These are phyloP conservation scores for Asterella californica DNA, from an alignment of 225 moss, liverwort and hornwort species.

Conservation along the genomic window DNA sequence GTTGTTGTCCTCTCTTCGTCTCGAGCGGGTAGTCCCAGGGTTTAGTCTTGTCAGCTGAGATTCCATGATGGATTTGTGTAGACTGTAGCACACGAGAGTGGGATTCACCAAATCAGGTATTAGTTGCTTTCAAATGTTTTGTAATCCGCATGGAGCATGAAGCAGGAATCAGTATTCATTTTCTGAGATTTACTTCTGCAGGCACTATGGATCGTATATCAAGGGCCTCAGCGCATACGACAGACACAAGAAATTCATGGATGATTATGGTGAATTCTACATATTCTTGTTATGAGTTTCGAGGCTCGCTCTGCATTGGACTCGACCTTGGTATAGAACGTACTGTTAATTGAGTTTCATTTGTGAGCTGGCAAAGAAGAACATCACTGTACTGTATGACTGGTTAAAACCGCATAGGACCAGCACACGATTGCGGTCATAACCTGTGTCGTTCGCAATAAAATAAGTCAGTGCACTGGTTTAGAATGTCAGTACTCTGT, in stretches of 20 bases:
- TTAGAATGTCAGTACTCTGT: not conserved
- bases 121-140: too few relatives aligned
- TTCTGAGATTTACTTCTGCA: conserved; percentile 5
- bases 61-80: not conserved
- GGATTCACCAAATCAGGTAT: too few relatives aligned
- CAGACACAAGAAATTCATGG: conserved; percentile 48
- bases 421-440: not conserved
- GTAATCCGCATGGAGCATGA: not conserved
- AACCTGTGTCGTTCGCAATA: not conserved
- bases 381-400: too few relatives aligned
- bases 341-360: not conserved
- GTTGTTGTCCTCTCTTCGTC: not conserved
- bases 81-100: too few relatives aligned
- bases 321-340: not conserved
- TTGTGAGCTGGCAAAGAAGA: not conserved
- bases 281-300: not conserved
- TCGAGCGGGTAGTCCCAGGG: not conserved
- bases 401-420: not conserved
- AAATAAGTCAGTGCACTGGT: not conserved
- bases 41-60: not conserved
- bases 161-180: not conserved
- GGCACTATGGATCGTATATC: conserved; percentile 46
- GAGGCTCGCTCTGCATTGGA: not conserved
- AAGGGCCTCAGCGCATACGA: conserved; percentile 51
- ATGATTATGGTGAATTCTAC: conserved; percentile 38